Percentiles rank a stretch among this genome's conserved stretches.
These are phyloP conservation scores for Leccinum glutinopallens DNA, from an alignment of 1,284 basidiomycete species.

Conservation along the genomic window DNA sequence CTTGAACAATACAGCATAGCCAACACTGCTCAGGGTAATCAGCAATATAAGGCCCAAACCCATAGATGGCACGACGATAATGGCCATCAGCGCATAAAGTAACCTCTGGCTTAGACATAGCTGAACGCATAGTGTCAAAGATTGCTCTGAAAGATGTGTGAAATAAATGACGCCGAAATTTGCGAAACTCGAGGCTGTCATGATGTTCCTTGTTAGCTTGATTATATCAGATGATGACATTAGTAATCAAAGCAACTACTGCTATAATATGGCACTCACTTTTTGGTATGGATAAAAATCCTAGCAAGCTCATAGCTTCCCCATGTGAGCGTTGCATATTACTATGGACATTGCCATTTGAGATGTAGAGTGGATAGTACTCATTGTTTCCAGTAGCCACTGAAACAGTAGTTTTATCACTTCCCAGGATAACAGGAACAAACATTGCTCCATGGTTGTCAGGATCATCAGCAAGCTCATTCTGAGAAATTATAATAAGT, in stretches of 20 bases:
- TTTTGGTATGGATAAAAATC: constrained; percentile 1
- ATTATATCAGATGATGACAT: not conserved
- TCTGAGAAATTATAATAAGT: not conserved
- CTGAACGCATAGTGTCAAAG: not conserved
- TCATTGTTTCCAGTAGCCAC: constrained; percentile 3
- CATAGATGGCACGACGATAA: not conserved
- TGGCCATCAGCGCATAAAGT: not conserved
- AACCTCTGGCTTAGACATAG: constrained; percentile 3
- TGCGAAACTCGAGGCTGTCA: not conserved
- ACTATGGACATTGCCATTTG: not conserved
- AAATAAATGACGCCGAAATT: not conserved
- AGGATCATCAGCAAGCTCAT: not conserved
- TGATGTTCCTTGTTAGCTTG: not conserved
- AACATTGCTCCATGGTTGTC: constrained; percentile 1
- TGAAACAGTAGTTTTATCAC: not conserved
- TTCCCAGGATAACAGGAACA: not conserved
- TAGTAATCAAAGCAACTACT: no score
- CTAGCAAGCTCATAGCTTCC: not conserved
- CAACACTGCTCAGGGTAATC: constrained; percentile 1
- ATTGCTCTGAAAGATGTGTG: constrained; percentile 1
- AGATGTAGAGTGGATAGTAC: constrained; percentile 1
- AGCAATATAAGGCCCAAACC: constrained; percentile 3
- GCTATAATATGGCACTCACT: not conserved
- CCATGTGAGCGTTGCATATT: not conserved
- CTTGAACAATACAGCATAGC: not conserved